Evolutionary conservation across 495 filamentous ascomycete species (phyloP).

Genomic region (Clohesyomyces aquaticus): DNA sequence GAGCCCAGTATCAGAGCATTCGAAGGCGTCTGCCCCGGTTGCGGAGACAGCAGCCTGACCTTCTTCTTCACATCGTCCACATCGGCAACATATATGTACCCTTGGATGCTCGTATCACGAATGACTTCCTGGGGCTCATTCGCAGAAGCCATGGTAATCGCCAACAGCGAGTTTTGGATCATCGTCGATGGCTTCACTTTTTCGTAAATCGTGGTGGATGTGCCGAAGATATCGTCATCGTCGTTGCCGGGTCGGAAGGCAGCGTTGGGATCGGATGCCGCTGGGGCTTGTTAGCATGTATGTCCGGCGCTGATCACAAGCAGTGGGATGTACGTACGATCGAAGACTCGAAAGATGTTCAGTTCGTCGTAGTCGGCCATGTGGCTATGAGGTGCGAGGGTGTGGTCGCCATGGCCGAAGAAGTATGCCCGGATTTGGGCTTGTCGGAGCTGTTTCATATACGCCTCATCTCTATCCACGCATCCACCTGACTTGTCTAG

Average conservation of each 20-base stretch:
- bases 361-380: slow-evolving; percentile 74
- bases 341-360: slow-evolving; percentile 66
- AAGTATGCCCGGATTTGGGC: slow-evolving; percentile 88
- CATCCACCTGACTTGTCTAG: slow-evolving; percentile 88
- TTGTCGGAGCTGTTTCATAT: slow-evolving; percentile 70
- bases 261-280: slow-evolving; percentile 12
- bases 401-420: slow-evolving; percentile 76
- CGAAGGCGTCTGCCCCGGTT: slow-evolving; percentile 75
- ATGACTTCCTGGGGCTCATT: slow-evolving; percentile 71
- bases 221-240: slow-evolving; percentile 45
- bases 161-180: slow-evolving; percentile 73
- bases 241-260: slow-evolving; percentile 50
- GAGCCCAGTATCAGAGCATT: slow-evolving; percentile 66
- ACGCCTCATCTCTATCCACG: slow-evolving; percentile 75
- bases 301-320: no score
- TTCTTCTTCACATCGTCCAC: slow-evolving; percentile 85
- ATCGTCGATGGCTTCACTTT: slow-evolving; percentile 59
- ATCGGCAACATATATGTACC: slow-evolving; percentile 87
- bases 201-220: slow-evolving; percentile 56
- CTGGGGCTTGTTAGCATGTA: not conserved
- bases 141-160: slow-evolving; percentile 72
- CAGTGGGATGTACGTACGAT: slow-evolving; percentile 51
- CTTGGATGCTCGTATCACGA: slow-evolving; percentile 83
- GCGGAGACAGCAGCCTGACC: slow-evolving; percentile 78
- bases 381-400: slow-evolving; percentile 83